These are phyloP conservation scores for Suhomyces faveliae DNA, from an alignment of 805 yeast species.

Conservation along the genomic window DNA sequence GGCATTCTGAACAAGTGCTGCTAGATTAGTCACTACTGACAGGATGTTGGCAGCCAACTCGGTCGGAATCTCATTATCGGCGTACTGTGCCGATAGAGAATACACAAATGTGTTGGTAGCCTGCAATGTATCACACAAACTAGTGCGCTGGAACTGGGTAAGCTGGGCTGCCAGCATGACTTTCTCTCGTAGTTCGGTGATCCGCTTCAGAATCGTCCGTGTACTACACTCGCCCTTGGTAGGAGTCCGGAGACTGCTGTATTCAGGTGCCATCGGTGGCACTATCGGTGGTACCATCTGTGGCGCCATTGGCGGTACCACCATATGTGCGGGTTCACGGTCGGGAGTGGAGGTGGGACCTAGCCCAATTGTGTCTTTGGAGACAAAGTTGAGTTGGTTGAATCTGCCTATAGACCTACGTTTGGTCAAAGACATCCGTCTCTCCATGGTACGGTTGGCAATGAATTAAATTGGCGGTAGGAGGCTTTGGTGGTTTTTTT, in stretches of 20 bases:
- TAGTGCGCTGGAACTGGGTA: constrained; percentile 13
- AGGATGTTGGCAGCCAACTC: constrained; percentile 7
- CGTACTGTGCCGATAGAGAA: constrained; percentile 12
- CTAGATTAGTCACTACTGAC: constrained; percentile 6
- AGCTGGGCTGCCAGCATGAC: constrained; percentile 1
- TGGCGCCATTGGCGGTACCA: background rate
- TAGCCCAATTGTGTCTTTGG: background rate
- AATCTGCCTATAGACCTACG: constrained; percentile 3
- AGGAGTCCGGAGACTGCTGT: background rate
- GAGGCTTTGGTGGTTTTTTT: too few species aligned
- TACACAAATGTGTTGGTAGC: constrained; percentile 10
- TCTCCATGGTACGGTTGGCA: background rate
- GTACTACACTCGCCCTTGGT: background rate
- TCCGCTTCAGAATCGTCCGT: constrained; percentile 4
- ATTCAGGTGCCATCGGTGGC: background rate
- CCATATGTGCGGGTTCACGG: background rate
- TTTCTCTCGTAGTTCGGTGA: constrained; percentile 7
- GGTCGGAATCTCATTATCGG: constrained; percentile 8
- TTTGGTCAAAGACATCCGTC: constrained; percentile 1
- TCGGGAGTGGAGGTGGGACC: background rate
- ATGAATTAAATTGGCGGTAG: too few species aligned
- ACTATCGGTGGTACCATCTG: background rate
- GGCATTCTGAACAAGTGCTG: constrained; percentile 5
- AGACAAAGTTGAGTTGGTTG: constrained; percentile 4
- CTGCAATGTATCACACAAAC: constrained; percentile 9